These are phyloP conservation scores for Talaromyces thailandensis DNA, from an alignment of 495 filamentous ascomycete genomes.

Conservation along the genomic window DNA sequence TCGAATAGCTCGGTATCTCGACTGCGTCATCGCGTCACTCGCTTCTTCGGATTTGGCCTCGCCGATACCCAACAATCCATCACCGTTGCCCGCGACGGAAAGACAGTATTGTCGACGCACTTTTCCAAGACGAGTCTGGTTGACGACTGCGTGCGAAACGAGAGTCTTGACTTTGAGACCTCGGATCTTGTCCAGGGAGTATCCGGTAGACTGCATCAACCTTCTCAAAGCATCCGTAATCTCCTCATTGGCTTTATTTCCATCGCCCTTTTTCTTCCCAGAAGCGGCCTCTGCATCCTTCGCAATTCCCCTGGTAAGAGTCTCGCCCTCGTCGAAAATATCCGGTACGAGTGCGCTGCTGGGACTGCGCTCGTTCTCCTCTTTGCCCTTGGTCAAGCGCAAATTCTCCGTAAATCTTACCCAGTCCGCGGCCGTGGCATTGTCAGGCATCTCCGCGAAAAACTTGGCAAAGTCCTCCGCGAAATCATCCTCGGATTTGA, in stretches of 20 bases:
- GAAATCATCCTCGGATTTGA: constrained; percentile 53
- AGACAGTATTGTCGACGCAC: constrained; percentile 61
- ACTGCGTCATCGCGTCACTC: constrained; percentile 53
- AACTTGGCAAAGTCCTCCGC: constrained; percentile 47
- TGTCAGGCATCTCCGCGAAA: constrained; percentile 41
- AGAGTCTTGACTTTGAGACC: constrained; percentile 52
- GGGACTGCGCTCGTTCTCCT: constrained; percentile 40
- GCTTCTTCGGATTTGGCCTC: constrained; percentile 77
- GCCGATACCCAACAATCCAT: constrained; percentile 81
- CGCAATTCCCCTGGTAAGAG: constrained; percentile 28
- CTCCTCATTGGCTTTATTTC: constrained; percentile 21
- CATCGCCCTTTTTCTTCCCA: constrained; percentile 7
- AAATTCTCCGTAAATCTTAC: constrained; percentile 35
- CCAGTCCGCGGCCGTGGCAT: constrained; percentile 32
- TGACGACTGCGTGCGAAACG: constrained; percentile 64
- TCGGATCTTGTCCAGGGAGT: constrained; percentile 46
- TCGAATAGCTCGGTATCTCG: constrained; percentile 64
- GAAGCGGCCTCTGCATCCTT: constrained; percentile 12
- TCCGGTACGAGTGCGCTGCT: constrained; percentile 35
- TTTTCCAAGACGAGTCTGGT: constrained; percentile 96
- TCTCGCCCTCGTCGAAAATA: constrained; percentile 38
- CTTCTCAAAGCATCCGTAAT: constrained; percentile 44
- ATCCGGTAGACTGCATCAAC: constrained; percentile 62
- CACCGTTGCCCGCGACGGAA: constrained; percentile 71
- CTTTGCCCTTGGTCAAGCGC: constrained; percentile 42